A percentile compares a stretch with the other conserved stretches of the same genome.
Conservation (phyloP, 441 rosid genomes). For the Daphne laureola region DNA sequence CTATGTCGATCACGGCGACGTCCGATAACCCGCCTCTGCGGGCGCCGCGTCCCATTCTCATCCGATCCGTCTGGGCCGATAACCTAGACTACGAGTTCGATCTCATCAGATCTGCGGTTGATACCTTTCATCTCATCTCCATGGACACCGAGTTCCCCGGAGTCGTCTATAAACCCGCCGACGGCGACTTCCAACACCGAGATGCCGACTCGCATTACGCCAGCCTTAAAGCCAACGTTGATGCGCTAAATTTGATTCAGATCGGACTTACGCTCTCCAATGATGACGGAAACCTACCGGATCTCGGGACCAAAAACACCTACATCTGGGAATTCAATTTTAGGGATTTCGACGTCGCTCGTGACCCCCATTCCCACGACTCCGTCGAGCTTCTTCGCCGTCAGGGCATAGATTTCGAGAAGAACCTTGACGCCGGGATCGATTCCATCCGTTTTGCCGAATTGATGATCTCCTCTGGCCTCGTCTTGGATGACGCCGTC, state of each 20-base stretch:
- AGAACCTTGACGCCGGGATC: conserved; percentile 33
- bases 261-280: conserved; percentile 49
- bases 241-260: conserved; percentile 49
- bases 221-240: conserved; percentile 51
- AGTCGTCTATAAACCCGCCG: conserved; percentile 27
- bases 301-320: conserved; percentile 32
- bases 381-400: conserved; percentile 46
- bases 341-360: conserved; percentile 37
- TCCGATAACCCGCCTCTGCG: conserved; percentile 10
- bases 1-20: conserved; percentile 6
- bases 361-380: conserved; percentile 40
- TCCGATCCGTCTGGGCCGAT: conserved; percentile 43
- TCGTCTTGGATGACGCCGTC: conserved; percentile 40
- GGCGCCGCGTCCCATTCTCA: conserved; percentile 13
- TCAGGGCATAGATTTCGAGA: conserved; percentile 53
- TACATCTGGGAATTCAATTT: conserved; percentile 67
- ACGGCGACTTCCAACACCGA: conserved; percentile 13
- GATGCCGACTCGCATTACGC: conserved; percentile 24
- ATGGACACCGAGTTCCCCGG: conserved; percentile 78
- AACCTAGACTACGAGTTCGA: conserved; percentile 37
- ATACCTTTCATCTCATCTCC: conserved; percentile 34
- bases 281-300: conserved; percentile 41
- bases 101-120: conserved; percentile 35
- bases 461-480: conserved; percentile 55
- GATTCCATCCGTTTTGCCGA: conserved; percentile 41